Base-by-base conservation (phyloP, 495 filamentous ascomycete genomes). In the Talaromyces wortmannii region DNA sequence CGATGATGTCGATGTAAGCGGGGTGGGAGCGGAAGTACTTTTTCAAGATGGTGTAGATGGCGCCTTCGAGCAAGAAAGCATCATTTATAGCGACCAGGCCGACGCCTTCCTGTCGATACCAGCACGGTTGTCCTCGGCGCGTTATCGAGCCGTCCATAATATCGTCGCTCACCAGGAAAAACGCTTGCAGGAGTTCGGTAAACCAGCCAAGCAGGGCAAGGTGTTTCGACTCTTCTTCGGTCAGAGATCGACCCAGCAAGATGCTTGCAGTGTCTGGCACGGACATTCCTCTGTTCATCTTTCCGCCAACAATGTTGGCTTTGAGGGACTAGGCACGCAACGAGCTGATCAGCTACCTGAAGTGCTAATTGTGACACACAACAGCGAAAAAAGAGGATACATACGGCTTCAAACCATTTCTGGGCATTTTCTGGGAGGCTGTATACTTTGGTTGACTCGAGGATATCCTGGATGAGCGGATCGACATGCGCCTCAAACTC, bases 261-360 rank as follows among this genome's bases (percentile, higher is more conserved):
- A 94, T 68, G 58, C 87, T 84, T 53, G 83, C 82, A 48, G 91
- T 92, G 76, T 98, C 94, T 55, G 92, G 88, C 48, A 97, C 91
- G 50, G 94, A 97, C 83, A 98, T 94, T 71, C 95, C 94, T 60
- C 94, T 90, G 77, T 97, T 98, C 78, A 90, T 92, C 82, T 98
- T 98, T 63, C 94, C 94, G 63, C 95, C 95, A 48, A 92, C 74
- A 13, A 88, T 81, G 70, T 98, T 98, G 78, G 84, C 80, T 59
- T 88, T 77, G 58, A 97, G 79, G 48, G 78, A 82, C 91, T 95
- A 66, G 15, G 57, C 53, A 57, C 51, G 30, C 15, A 36, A 53
- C 33, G 12, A 50, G 45, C 61, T 45, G 61, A 46, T 43, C 49
- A 66, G 55, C 33, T 55, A 60, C 23, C 23, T 23, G 23, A 23